Conservation (phyloP, 2,329 filamentous ascomycete genomes). For the Lachnellula cervina region DNA sequence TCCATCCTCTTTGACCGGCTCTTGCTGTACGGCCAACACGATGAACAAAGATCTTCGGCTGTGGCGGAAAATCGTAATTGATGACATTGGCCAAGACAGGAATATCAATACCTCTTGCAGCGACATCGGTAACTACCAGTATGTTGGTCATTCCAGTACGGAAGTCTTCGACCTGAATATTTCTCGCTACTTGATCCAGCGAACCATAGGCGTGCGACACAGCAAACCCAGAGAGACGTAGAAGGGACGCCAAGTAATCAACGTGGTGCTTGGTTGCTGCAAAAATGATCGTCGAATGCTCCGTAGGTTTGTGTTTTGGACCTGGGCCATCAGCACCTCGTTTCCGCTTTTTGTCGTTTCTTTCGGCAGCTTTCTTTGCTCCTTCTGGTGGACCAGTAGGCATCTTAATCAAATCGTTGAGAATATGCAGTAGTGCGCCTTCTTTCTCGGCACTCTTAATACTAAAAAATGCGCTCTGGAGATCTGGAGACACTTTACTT, state of each 20-base stretch:
- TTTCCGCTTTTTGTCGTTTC: slow-evolving; percentile 66
- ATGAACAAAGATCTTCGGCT: slow-evolving; percentile 95
- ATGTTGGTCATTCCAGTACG: slow-evolving; percentile 80
- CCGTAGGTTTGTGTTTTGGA: slow-evolving; percentile 67
- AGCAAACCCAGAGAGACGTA: slow-evolving; percentile 77
- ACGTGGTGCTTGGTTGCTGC: slow-evolving; percentile 95
- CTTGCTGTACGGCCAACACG: slow-evolving; percentile 92
- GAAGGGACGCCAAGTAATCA: slow-evolving; percentile 80
- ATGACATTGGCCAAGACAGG: slow-evolving; percentile 94
- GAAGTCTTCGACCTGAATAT: slow-evolving; percentile 89
- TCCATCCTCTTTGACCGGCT: slow-evolving; percentile 90
- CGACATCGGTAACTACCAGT: slow-evolving; percentile 92
- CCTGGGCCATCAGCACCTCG: slow-evolving; percentile 49
- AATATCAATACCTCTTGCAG: slow-evolving; percentile 95
- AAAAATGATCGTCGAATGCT: slow-evolving; percentile 93
- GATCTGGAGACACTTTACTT: slow-evolving; percentile 90
- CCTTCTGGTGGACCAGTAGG: slow-evolving; percentile 61
- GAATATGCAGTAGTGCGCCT: slow-evolving; percentile 79
- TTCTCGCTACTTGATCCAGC: slow-evolving; percentile 87
- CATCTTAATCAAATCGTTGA: slow-evolving; percentile 90
- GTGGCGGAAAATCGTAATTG: slow-evolving; percentile 96
- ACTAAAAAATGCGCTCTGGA: slow-evolving; percentile 93
- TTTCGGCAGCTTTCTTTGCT: slow-evolving; percentile 30
- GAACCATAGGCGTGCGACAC: slow-evolving; percentile 94
- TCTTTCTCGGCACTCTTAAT: slow-evolving; percentile 93